Base-by-base conservation (phyloP, 75 land plant species). In the Isoetes taiwanensis region DNA sequence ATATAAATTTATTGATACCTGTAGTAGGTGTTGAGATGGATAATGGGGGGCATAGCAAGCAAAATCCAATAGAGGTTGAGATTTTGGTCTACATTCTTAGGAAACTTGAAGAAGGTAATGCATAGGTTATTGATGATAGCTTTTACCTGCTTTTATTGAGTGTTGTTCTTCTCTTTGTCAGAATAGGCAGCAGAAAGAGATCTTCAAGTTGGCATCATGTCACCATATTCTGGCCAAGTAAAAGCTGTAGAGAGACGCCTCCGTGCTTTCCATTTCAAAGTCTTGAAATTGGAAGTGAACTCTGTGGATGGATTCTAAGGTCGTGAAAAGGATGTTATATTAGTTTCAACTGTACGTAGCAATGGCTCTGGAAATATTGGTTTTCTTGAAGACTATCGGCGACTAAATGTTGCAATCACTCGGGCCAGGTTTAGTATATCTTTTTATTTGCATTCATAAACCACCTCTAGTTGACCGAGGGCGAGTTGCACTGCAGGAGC, bases 261-360 rank as follows among this genome's bases (percentile, higher is more conserved):
- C n/a, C n/a, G n/a, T n/a, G 62, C 27, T 53, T 68, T 1, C 34
- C 64, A 10, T 21, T 28, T n/a, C 31, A 52, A 59, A 17, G 38
- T 48, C 48, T 70, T 81, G 32, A 20, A 32, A 25, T 56, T 88
- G 16, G 77, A 69, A 40, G 83, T 85, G 20, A 67, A 68, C 50
- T 69, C 95, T 1, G 56, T 88, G 52, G 95, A 88, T 81, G 90
- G 95, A 1, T 88, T 88, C 39, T 90, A 87, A 66, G 95, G 95
- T 1, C 78, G 78, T 0, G 95, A 88, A 58, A 72, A 77, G 41
- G 90, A 85, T 46, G 38, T 88, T 0, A 78, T 88, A 12, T 73
- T 88, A 28, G 57, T 88, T 20, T 88, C 86, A 10, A 81, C 86
- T 23, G 95, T 88, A 23, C 63, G 95, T 28, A 61, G 72, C n/a